Conservation (phyloP, 2,329 filamentous ascomycete genomes). For the Helminthosporium solani region DNA sequence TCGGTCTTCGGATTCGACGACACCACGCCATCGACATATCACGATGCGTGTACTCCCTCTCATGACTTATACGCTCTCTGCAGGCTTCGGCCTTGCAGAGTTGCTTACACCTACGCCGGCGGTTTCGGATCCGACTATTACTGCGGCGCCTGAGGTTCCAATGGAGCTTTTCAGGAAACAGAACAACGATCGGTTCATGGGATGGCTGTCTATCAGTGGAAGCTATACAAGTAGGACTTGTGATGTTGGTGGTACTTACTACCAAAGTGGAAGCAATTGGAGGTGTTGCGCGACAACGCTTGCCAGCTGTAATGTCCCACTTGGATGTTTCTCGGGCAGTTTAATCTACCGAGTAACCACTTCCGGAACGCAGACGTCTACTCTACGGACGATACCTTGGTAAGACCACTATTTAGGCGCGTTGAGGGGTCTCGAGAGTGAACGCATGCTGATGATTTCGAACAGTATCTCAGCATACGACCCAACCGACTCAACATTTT, state of each 20-base stretch:
- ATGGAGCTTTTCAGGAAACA: constrained; percentile 27
- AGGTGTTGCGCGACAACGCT: constrained; percentile 25
- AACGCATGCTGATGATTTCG: neutral
- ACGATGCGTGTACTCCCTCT: constrained; percentile 13
- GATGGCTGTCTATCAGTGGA: constrained; percentile 19
- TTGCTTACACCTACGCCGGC: constrained; percentile 15
- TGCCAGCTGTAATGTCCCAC: constrained; percentile 21
- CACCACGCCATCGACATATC: neutral
- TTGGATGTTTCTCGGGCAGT: constrained; percentile 24
- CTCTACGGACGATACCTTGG: constrained; percentile 10
- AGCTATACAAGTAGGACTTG: constrained; percentile 18
- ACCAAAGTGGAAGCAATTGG: constrained; percentile 18
- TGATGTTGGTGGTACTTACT: constrained; percentile 22
- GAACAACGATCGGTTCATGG: constrained; percentile 24
- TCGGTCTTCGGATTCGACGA: neutral
- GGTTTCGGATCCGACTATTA: constrained; percentile 26
- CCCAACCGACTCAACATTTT: constrained; percentile 15
- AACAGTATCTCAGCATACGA: constrained; percentile 19
- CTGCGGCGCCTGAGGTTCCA: constrained; percentile 19
- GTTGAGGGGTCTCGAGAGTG: neutral
- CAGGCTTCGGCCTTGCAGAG: constrained; percentile 16
- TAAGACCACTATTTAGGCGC: constrained; percentile 2
- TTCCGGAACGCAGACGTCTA: constrained; percentile 7
- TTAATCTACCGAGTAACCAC: constrained; percentile 18
- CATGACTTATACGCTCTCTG: constrained; percentile 15